Base-by-base conservation (phyloP, 306 rosid genomes). In the Chamaecrista fasciculata region DNA sequence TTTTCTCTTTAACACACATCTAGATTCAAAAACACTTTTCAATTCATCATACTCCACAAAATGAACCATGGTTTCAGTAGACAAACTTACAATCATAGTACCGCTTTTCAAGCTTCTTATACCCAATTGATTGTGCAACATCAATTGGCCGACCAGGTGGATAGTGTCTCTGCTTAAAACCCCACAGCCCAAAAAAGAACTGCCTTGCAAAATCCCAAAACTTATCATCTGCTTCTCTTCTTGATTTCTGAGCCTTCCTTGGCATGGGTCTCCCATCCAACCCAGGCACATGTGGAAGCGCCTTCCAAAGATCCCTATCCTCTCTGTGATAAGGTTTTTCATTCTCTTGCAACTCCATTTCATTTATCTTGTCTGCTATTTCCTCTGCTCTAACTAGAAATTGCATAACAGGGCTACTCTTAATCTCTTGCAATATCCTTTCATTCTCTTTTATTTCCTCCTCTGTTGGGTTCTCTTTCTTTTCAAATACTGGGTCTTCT, bases 201-300 rank as follows among this genome's bases (percentile, higher is more conserved):
- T 90, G 96, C 74, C 77, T 83, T 0, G 93, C 80, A 20, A 86
- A 94, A 74, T 94, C 98, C 98, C 98, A 94, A 20, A 94, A 94
- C 86, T 82, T 86, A 11, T 79, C 89, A 42, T 80, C 80, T 0
- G 89, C 81, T 25, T 77, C 86, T 42, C 44, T 0, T 57, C 2
- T 76, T 0, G 87, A 62, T 83, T 33, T 86, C 9, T 75, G 76
- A 11, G 97, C 81, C 67, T 85, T 90, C 73, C 98, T 77, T 18
- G 97, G 97, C 95, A 90, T 88, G 3, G 97, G 98, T 71, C 90
- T 37, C 0, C 98, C 97, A 62, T 94, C 98, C 50, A 70, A 85
- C 55, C 98, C 97, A 31, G 64, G 69, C 0, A 94, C 90, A 57
- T 85, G 57, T 0, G 98, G 98, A 71, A 90, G 6, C 0, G 82